These are phyloP conservation scores for Carex myosuroides DNA, from an alignment of 176 grass and related monocot species.

Conservation along the genomic window DNA sequence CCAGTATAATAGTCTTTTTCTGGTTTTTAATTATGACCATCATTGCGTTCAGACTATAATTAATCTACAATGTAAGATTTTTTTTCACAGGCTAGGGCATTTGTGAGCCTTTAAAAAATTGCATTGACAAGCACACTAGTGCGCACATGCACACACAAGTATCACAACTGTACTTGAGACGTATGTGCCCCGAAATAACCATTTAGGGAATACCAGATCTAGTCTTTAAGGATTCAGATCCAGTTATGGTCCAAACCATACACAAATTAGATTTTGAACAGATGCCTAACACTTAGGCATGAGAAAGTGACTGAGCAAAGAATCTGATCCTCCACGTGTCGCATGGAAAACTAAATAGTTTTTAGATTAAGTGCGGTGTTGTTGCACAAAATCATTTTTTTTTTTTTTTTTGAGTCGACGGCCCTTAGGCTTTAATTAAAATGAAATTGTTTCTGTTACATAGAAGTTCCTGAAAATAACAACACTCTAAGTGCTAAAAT, in stretches of 20 bases:
- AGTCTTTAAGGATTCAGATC: conserved; percentile 16
- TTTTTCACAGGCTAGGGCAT: neutral
- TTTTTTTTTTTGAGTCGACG: too few relatives aligned
- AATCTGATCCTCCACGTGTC: neutral
- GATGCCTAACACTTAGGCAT: conserved; percentile 20
- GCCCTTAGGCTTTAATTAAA: too few relatives aligned
- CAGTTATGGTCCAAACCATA: neutral
- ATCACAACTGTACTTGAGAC: neutral
- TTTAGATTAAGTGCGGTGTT: neutral
- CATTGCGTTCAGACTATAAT: neutral
- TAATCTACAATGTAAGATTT: neutral
- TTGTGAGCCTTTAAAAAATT: neutral
- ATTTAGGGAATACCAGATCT: conserved; percentile 18
- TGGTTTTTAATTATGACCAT: neutral
- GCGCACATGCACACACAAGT: conserved; percentile 1
- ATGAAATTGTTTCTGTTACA: too few relatives aligned
- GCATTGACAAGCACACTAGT: neutral
- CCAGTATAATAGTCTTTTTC: neutral
- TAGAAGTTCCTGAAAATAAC: too few relatives aligned
- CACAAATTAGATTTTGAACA: neutral
- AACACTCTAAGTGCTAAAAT: too few relatives aligned
- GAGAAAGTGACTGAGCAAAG: neutral
- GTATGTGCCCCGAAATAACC: neutral
- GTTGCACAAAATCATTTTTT: neutral
- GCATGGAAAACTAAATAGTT: neutral